phyloP scores from a whole-genome alignment of 2,329 filamentous ascomycete species.

The Magnaporthiopsis rhizophila region DNA sequence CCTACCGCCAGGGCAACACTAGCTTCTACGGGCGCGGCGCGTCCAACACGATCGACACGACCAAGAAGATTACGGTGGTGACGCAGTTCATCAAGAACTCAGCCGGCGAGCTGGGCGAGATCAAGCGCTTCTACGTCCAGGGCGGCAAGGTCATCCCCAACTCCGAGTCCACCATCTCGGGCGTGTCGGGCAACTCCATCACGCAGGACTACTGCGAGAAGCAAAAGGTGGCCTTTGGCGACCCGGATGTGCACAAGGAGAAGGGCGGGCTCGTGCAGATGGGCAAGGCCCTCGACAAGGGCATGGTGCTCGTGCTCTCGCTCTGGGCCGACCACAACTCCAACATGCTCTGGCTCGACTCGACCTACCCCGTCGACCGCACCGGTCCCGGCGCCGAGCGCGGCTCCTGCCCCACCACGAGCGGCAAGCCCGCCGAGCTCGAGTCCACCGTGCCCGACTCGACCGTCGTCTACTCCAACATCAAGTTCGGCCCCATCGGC shows the following conservation, averaged over 20 bases:
- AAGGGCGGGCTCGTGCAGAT: slow-evolving; percentile 53
- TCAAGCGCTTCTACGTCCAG: slow-evolving; percentile 58
- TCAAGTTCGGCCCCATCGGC: slow-evolving; percentile 24
- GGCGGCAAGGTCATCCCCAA: slow-evolving; percentile 51
- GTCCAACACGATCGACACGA: slow-evolving; percentile 48
- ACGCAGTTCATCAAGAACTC: slow-evolving; percentile 51
- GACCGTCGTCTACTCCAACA: slow-evolving; percentile 42
- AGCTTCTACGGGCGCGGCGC: slow-evolving; percentile 51
- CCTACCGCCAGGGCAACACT: slow-evolving; percentile 56
- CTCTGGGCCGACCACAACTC: slow-evolving; percentile 58
- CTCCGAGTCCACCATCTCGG: slow-evolving; percentile 31
- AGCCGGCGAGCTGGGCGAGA: slow-evolving; percentile 39
- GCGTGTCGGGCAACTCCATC: slow-evolving; percentile 38
- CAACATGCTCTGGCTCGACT: slow-evolving; percentile 71
- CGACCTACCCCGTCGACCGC: slow-evolving; percentile 46
- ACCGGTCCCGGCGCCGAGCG: slow-evolving; percentile 40
- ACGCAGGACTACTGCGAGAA: slow-evolving; percentile 49
- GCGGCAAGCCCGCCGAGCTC: slow-evolving; percentile 42
- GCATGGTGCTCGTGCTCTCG: slow-evolving; percentile 42
- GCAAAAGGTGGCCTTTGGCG: slow-evolving; percentile 50
- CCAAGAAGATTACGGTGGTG: slow-evolving; percentile 53
- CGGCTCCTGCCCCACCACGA: slow-evolving; percentile 44
- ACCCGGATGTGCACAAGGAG: slow-evolving; percentile 41
- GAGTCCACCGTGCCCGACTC: slow-evolving; percentile 37
- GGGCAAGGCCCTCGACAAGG: slow-evolving; percentile 32